Evolutionary conservation across 148 eudicot genomes (phyloP).

Genomic region (Silene conica): DNA sequence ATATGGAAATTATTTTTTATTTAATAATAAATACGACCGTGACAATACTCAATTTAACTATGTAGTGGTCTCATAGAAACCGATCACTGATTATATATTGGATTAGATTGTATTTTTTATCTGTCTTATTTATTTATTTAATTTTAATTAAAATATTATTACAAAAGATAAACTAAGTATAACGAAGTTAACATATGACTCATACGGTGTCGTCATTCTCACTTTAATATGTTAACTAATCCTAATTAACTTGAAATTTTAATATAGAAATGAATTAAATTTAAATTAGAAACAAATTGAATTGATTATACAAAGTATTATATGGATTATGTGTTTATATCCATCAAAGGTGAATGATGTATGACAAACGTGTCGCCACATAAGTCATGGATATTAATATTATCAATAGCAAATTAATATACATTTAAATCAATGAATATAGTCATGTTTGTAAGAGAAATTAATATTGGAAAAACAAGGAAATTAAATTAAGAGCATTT

Average conservation of each 20-base stretch:
- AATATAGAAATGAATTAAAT: neutral
- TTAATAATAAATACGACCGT: no score
- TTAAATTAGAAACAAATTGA: neutral
- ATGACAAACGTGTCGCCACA: conserved; percentile 5
- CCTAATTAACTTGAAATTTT: neutral
- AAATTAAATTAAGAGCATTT: neutral
- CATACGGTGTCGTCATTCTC: no score
- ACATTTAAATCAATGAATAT: neutral
- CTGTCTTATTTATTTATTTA: no score
- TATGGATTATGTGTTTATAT: neutral
- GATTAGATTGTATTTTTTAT: no score
- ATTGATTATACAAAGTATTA: neutral
- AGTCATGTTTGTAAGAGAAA: neutral
- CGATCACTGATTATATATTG: no score
- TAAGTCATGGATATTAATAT: neutral
- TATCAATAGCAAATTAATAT: neutral
- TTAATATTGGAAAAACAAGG: neutral
- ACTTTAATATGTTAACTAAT: no score
- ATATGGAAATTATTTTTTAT: no score
- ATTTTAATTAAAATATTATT: no score
- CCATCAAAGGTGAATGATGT: neutral
- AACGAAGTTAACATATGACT: no score
- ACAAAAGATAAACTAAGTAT: no score
- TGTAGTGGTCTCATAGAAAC: no score
- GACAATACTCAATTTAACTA: no score